Evolutionary conservation across 192 early-diverging fungal genomes (phyloP), one percentile per base, ranked within the genome.

Genomic region (Backusella psychrophila): DNA sequence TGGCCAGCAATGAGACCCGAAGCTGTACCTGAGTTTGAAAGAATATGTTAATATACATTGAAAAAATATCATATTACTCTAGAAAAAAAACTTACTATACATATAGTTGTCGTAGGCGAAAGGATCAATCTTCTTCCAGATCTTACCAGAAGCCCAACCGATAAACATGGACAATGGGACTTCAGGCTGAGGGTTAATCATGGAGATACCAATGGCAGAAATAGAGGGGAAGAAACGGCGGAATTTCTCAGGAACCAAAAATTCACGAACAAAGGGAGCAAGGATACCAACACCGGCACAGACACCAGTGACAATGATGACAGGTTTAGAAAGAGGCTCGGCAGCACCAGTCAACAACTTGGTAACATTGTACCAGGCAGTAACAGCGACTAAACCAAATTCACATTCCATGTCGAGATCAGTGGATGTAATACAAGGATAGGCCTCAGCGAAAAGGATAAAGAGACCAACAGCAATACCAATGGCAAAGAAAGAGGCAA

Each of bases 401-500:
- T 78, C 44, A 53, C 81, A 77, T 39, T 67, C 75, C 34, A 19
- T 69, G 26, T 74, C 49, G 4, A 41, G 70, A 29, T 76, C 41
- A 6, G 69, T 42, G 46, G 56, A 49, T 33, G 82, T 75, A 49
- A 92, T 84, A 71, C 91, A 92, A 12, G 91, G 91, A 77, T 92
- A 92, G 0, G 91, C 89, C 23, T 80, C 79, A 34, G 86, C 82
- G 75, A 91, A 92, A 33, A 92, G 49, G 38, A 89, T 74, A 77
- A 86, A 92, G 21, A 92, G 76, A 46, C 84, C 86, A 15, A 91
- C 82, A 41, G 80, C 69, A 72, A 91, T 84, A 66, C 79, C 83
- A 75, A 90, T 82, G 42, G 89, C 87, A 75, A 89, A 84, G 78
- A 86, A 77, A 23, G 90, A 87, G 26, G 88, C 91, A 38, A 90